Percentiles rank a stretch among this genome's conserved stretches.
These are phyloP conservation scores for Mrakia frigida DNA, from an alignment of 768 basidiomycete genomes.

Conservation along the genomic window DNA sequence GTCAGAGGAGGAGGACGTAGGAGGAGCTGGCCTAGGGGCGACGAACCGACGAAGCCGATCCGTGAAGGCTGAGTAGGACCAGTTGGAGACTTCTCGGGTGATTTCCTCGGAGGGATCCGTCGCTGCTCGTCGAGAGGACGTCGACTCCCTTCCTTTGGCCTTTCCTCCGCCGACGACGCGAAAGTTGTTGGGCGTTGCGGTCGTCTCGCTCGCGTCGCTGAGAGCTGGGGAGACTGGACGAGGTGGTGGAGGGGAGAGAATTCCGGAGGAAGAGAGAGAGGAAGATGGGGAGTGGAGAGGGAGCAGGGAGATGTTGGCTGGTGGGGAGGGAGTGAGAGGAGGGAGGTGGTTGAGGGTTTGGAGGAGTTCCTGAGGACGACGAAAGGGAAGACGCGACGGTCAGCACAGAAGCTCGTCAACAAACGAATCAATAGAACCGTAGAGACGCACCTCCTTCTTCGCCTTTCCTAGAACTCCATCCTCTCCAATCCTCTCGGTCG, in stretches of 20 bases:
- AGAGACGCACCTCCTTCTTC: slow-evolving; percentile 4
- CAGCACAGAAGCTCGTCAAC: neutral
- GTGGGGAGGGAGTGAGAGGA: slow-evolving; percentile 17
- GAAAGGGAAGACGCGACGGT: neutral
- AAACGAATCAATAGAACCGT: no score
- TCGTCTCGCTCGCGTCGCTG: slow-evolving; percentile 19
- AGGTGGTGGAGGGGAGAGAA: neutral
- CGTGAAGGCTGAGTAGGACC: slow-evolving; percentile 3
- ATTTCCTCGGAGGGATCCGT: neutral
- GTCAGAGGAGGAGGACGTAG: neutral
- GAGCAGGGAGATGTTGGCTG: slow-evolving; percentile 2
- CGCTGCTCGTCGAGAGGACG: neutral
- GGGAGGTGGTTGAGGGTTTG: slow-evolving; percentile 16
- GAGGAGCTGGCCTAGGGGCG: neutral
- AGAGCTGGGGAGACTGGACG: neutral
- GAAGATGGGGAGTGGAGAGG: neutral
- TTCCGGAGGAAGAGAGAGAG: neutral
- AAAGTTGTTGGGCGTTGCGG: slow-evolving; percentile 20
- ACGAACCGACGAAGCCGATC: neutral
- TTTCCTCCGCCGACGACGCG: neutral
- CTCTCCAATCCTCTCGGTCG: neutral
- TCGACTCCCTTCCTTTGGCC: neutral
- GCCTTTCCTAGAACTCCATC: slow-evolving; percentile 16
- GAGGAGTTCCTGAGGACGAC: neutral
- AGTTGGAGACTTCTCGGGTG: neutral